These are phyloP conservation scores for Tetrahymena elliotti DNA, from an alignment of 73 alveolate genomes.

Conservation along the genomic window DNA sequence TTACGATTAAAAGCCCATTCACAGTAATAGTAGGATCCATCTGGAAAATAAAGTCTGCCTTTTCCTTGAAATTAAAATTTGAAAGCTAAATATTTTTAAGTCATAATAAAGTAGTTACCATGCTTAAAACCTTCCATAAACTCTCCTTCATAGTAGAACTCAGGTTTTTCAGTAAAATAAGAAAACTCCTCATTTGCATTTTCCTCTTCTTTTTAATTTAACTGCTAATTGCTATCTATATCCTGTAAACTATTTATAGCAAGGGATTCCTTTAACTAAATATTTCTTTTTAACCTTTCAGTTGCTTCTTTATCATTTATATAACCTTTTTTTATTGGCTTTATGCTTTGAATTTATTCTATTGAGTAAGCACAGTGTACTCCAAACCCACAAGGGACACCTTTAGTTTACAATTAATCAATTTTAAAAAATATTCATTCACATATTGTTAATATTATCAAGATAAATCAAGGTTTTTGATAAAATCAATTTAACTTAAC, in stretches of 20 bases:
- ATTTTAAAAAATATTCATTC: too few relatives aligned
- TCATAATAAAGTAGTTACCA: background rate
- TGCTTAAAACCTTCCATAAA: constrained; percentile 35
- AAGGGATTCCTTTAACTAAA: background rate
- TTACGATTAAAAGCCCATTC: constrained; percentile 27
- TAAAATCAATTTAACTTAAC: too few relatives aligned
- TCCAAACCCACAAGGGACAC: constrained; percentile 36
- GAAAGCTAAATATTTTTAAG: background rate
- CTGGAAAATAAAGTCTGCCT: constrained; percentile 20
- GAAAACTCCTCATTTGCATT: background rate
- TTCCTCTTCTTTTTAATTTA: background rate
- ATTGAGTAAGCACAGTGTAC: constrained; percentile 6
- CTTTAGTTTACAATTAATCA: background rate
- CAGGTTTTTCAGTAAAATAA: background rate
- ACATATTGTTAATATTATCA: too few relatives aligned
- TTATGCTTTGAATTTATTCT: background rate
- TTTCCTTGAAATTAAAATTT: background rate
- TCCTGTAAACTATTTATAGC: background rate
- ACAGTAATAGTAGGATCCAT: constrained; percentile 18
- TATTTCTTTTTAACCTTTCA: background rate
- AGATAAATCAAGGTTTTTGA: too few relatives aligned
- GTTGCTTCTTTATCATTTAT: background rate
- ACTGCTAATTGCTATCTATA: background rate
- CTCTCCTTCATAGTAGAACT: constrained; percentile 25
- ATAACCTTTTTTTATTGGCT: background rate